These are phyloP conservation scores for Lasiodiplodia hormozganensis DNA, from an alignment of 2,329 filamentous ascomycete genomes.

Conservation along the genomic window DNA sequence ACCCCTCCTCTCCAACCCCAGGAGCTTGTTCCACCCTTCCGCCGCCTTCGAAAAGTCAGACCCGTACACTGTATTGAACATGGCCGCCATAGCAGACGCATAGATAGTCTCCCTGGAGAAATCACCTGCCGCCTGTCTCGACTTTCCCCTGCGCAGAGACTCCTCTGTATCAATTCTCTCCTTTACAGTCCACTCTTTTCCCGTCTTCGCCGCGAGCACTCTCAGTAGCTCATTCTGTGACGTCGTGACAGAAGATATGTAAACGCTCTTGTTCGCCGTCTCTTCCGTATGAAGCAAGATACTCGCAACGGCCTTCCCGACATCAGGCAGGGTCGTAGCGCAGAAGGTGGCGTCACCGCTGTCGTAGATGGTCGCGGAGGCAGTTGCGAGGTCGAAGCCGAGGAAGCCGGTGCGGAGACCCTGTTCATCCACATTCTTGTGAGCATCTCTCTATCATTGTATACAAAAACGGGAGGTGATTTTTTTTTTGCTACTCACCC, in stretches of 20 bases:
- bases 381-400: constrained; percentile 41
- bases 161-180: too few species aligned
- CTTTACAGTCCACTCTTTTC: constrained; percentile 58
- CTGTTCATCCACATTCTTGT: constrained; percentile 34
- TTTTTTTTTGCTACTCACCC: constrained; percentile 38
- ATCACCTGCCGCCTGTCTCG: too few species aligned
- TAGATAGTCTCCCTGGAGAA: too few species aligned
- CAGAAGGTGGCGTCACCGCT: constrained; percentile 61
- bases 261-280: constrained; percentile 66
- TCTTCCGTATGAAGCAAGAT: constrained; percentile 57
- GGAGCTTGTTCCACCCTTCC: too few species aligned
- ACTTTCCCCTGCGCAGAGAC: too few species aligned
- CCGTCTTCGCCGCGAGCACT: constrained; percentile 60
- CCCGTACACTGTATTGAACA: too few species aligned
- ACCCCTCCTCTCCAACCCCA: too few species aligned
- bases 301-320: constrained; percentile 60
- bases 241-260: constrained; percentile 63
- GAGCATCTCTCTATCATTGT: too few species aligned
- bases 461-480: too few species aligned
- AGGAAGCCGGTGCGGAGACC: not conserved
- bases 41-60: too few species aligned
- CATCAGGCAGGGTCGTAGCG: constrained; percentile 57
- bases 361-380: constrained; percentile 63
- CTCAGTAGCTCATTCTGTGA: constrained; percentile 65
- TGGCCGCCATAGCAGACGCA: too few species aligned